Evolutionary conservation across 164 flowering plant species (phyloP).

Genomic region (Nymphaea colorata): DNA sequence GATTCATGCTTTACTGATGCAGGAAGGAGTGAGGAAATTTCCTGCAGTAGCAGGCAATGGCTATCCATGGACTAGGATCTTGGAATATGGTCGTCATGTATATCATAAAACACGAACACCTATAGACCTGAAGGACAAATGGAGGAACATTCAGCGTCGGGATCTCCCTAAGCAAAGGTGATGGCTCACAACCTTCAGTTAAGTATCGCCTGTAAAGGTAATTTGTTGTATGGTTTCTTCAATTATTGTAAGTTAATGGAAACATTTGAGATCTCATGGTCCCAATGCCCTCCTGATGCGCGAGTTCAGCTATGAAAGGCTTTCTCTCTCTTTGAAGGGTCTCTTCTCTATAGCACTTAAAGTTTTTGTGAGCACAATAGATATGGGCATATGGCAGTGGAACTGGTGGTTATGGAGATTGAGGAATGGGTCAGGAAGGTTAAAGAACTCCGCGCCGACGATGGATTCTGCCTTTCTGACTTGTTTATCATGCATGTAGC

Average conservation of each 20-base stretch:
- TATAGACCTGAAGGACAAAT: slow-evolving; percentile 51
- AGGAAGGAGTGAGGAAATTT: slow-evolving; percentile 43
- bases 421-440: too few species aligned
- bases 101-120: slow-evolving; percentile 42
- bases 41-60: slow-evolving; percentile 14
- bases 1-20: slow-evolving; percentile 6
- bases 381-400: too few species aligned
- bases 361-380: too few species aligned
- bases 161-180: background rate
- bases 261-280: background rate
- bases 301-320: too few species aligned
- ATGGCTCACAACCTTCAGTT: background rate
- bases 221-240: background rate
- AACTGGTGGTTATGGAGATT: too few species aligned
- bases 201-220: background rate
- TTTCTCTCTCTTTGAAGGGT: too few species aligned
- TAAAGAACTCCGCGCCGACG: too few species aligned
- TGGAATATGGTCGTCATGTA: slow-evolving; percentile 34
- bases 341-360: too few species aligned
- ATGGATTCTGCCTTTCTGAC: too few species aligned
- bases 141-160: slow-evolving; percentile 24
- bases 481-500: too few species aligned
- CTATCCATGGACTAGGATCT: slow-evolving; percentile 45
- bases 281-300: too few species aligned
- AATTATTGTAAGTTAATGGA: background rate